These are phyloP conservation scores for Monosporozyma servazzii DNA, from an alignment of 805 yeast species.

Conservation along the genomic window DNA sequence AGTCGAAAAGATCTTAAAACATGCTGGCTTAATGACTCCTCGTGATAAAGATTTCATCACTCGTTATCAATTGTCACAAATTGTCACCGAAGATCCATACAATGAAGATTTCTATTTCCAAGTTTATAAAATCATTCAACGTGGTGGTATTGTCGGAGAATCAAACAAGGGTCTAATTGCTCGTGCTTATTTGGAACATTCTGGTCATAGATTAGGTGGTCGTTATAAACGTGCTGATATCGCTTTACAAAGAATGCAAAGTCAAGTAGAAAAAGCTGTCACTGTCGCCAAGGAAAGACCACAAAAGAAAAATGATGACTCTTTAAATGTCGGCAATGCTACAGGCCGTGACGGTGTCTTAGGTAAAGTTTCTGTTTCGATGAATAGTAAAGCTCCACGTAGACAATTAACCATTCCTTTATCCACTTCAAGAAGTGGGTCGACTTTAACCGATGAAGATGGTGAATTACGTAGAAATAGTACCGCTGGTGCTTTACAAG, in stretches of 20 bases:
- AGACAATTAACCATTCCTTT: conserved; percentile 60
- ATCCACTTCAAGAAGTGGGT: conserved; percentile 6
- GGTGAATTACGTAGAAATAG: conserved; percentile 1
- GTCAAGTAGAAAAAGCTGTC: conserved; percentile 93
- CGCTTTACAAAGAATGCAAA: conserved; percentile 95
- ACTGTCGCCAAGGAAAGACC: conserved; percentile 88
- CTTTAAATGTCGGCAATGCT: conserved; percentile 34
- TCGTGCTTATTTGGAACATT: conserved; percentile 80
- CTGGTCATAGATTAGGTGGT: conserved; percentile 86
- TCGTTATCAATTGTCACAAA: conserved; percentile 86
- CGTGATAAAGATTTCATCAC: conserved; percentile 94
- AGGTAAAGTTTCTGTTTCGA: conserved; percentile 75
- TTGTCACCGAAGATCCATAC: conserved; percentile 94
- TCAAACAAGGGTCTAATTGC: conserved; percentile 73
- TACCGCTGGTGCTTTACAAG: conserved; percentile 22
- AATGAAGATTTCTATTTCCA: conserved; percentile 95
- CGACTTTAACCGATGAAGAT: conserved; percentile 16
- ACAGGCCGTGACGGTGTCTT: conserved; percentile 66
- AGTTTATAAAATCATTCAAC: conserved; percentile 70
- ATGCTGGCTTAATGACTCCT: conserved; percentile 93
- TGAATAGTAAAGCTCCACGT: conserved; percentile 80
- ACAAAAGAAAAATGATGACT: conserved; percentile 21
- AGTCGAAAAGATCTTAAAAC: conserved; percentile 64
- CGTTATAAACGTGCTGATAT: conserved; percentile 76
- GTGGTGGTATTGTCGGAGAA: conserved; percentile 32